Evolutionary conservation across 352 stramenopile genomes (phyloP).

Genomic region (Aphanomyces euteiches): DNA sequence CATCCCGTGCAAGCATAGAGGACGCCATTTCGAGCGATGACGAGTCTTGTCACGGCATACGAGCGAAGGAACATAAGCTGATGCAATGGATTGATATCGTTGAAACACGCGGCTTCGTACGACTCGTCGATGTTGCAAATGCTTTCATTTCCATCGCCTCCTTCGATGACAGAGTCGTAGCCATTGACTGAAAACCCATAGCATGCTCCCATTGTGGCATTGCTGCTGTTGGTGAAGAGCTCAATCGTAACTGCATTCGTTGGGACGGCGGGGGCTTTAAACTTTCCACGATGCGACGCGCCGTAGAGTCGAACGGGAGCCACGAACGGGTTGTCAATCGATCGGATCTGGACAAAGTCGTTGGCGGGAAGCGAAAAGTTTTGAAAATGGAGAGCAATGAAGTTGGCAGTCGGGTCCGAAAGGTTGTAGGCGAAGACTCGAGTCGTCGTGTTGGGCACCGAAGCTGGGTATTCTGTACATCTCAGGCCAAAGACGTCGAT

Average conservation of each 20-base stretch:
- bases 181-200: background rate
- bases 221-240: constrained; percentile 10
- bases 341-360: constrained; percentile 6
- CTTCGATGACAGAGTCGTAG: constrained; percentile 4
- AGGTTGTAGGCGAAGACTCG: background rate
- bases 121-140: constrained; percentile 62
- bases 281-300: background rate
- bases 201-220: background rate
- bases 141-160: constrained; percentile 7
- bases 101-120: constrained; percentile 58
- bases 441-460: background rate
- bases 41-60: constrained; percentile 47
- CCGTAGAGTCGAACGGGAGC: background rate
- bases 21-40: constrained; percentile 34
- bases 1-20: constrained; percentile 49
- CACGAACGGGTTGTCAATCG: background rate
- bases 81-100: constrained; percentile 17
- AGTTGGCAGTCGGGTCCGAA: background rate
- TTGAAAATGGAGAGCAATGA: constrained; percentile 7
- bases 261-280: constrained; percentile 5
- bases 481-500: background rate
- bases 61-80: constrained; percentile 32
- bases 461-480: background rate
- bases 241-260: background rate
- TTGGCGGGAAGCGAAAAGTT: constrained; percentile 11